Evolutionary conservation across 2,329 filamentous ascomycete genomes (phyloP).

Genomic region (Neonectria neomacrospora): DNA sequence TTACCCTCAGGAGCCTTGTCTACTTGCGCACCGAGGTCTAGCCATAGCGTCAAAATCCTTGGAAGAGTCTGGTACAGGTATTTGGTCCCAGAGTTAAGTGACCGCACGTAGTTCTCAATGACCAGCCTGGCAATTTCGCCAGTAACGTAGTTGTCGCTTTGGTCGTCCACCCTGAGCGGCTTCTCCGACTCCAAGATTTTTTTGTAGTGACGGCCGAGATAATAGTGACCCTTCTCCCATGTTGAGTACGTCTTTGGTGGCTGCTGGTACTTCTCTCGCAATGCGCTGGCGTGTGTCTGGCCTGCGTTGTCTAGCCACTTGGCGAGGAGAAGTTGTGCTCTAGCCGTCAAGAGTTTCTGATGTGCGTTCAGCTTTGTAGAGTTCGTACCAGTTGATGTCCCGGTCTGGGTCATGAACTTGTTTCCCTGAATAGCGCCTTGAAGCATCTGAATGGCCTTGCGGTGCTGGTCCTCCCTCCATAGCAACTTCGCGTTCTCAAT

Average conservation of each 20-base stretch:
- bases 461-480: conserved; percentile 92
- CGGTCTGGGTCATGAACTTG: conserved; percentile 70
- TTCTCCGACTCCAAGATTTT: conserved; percentile 94
- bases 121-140: conserved; percentile 90
- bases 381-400: conserved; percentile 49
- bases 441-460: conserved; percentile 93
- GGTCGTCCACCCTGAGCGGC: conserved; percentile 77
- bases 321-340: conserved; percentile 87
- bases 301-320: conserved; percentile 98
- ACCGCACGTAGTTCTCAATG: conserved; percentile 92
- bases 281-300: conserved; percentile 84
- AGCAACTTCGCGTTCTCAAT: conserved; percentile 94
- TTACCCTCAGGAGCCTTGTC: conserved; percentile 70
- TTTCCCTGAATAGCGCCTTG: conserved; percentile 86
- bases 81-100: conserved; percentile 88
- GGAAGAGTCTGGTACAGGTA: conserved; percentile 96
- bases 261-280: conserved; percentile 84
- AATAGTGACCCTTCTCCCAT: conserved; percentile 98
- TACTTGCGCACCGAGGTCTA: conserved; percentile 85
- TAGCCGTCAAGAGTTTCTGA: conserved; percentile 72
- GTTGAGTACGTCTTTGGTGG: conserved; percentile 75
- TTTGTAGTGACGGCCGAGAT: conserved; percentile 96
- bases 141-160: conserved; percentile 78
- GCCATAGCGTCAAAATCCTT: conserved; percentile 90
- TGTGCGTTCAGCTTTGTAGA: conserved; percentile 55